Evolutionary conservation across 805 yeast species (phyloP), one percentile per base, ranked within the genome.

Genomic region (Huiozyma naganishii): DNA sequence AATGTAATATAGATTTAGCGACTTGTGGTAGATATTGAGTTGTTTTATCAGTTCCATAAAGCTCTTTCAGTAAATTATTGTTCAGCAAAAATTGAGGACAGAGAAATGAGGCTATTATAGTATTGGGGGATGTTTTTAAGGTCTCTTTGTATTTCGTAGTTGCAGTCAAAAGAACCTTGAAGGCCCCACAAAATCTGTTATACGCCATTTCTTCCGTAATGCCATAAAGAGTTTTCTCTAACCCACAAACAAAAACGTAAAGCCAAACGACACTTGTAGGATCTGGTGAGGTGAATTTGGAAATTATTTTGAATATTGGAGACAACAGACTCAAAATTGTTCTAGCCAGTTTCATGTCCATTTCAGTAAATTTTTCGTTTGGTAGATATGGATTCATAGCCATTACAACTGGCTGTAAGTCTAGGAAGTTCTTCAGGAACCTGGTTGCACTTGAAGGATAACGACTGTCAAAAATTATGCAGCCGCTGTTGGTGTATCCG

Each of bases 321-420:
- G 41, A 30, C 13, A 50, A 35, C 10, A 48, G 36, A 27, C 37
- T 30, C 10, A 9, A 12, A 9, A 48, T 9, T 11, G 37, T 40
- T n/a, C 27, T 12, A 10, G 38, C 29, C 3, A 44, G 8, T 29
- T 27, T 37, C 30, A 51, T 48, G 40, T 51, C 54, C 6, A 37
- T 27, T 2, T 39, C 41, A 13, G 46, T 46, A 17, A 51, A 46
- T n/a, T 33, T 40, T 39, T 48, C 53, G 36, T 46, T 47, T 6
- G 27, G 27, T 11, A 50, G 12, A 30, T 32, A 40, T 32, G 47
- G 45, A 23, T 43, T 40, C 27, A 51, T 46, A 8, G 29, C 35
- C 29, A n/a, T 23, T 11, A 50, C 30, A 17, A 38, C 47, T 1
- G 45, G 40, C n/a, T 41, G 17, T 1, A 46, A 41, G 17, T 41